phyloP scores from a whole-genome alignment of 2,329 filamentous ascomycete genomes.

The Pseudogymnoascus sp. region DNA sequence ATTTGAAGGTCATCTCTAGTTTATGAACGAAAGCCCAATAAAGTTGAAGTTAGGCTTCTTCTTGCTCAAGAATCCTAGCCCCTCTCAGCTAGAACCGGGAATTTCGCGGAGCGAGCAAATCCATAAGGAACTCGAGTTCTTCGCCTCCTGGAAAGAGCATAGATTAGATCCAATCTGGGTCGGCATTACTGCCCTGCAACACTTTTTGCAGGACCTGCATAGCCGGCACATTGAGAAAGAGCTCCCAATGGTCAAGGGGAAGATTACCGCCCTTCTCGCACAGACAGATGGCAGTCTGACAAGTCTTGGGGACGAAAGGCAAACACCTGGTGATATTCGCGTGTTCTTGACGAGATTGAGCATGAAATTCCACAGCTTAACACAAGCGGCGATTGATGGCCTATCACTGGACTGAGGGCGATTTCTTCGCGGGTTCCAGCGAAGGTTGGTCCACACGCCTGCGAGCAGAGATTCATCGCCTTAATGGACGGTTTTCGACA shows the following conservation, averaged over 20 bases:
- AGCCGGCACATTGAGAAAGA: conserved; percentile 26
- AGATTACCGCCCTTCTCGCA: conserved; percentile 17
- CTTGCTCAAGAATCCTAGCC: conserved; percentile 30
- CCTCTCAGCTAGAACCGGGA: conserved; percentile 26
- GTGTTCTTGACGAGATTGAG: conserved; percentile 19
- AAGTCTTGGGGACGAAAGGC: too few species aligned
- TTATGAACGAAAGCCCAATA: conserved; percentile 26
- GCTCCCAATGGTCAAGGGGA: conserved; percentile 21
- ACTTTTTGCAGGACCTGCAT: conserved; percentile 20
- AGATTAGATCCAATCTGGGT: conserved; percentile 18
- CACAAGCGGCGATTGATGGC: conserved; percentile 21
- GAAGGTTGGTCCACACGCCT: neutral
- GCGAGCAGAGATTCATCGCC: too few species aligned
- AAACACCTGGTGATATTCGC: too few species aligned
- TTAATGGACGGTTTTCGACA: too few species aligned
- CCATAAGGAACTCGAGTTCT: conserved; percentile 33
- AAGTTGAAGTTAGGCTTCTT: conserved; percentile 31
- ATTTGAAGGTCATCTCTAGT: too few species aligned
- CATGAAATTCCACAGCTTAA: conserved; percentile 21
- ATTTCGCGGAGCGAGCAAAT: conserved; percentile 29
- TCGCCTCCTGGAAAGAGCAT: conserved; percentile 30
- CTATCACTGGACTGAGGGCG: conserved; percentile 14
- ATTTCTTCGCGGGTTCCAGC: conserved; percentile 10
- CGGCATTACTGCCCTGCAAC: conserved; percentile 16
- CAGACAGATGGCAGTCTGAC: neutral